A percentile compares a stretch with the other conserved stretches of the same genome.
Conservation (phyloP, 179 eudicot species). For the Sideroxylon spinosum region DNA sequence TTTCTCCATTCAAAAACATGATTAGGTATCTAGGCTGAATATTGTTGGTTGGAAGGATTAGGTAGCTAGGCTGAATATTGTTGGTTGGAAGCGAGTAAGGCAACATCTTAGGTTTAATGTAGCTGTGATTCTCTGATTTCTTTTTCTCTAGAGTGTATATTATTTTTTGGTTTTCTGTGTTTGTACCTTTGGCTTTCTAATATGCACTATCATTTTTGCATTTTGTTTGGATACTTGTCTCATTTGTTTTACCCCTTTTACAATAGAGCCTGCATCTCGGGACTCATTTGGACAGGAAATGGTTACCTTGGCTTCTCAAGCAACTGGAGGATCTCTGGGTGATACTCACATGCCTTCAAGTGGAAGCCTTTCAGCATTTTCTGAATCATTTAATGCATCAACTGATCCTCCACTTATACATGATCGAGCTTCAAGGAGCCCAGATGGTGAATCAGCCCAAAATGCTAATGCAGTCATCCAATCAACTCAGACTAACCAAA, state of each 20-base stretch:
- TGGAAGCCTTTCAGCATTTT: constrained; percentile 29
- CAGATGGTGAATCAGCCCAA: constrained; percentile 33
- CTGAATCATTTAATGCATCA: constrained; percentile 30
- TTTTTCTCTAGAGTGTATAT: background rate
- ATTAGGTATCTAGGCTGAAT: too few relatives aligned
- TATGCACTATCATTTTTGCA: background rate
- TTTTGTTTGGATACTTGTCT: background rate
- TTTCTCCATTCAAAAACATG: too few relatives aligned
- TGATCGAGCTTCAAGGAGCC: constrained; percentile 30
- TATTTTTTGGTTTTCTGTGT: background rate
- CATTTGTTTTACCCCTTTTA: background rate
- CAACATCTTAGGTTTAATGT: too few relatives aligned
- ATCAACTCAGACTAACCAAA: constrained; percentile 38
- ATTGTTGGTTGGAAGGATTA: too few relatives aligned
- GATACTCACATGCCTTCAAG: constrained; percentile 26
- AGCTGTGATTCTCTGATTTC: too few relatives aligned
- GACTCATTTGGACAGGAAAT: constrained; percentile 43
- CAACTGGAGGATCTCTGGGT: constrained; percentile 25
- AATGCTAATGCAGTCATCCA: constrained; percentile 30
- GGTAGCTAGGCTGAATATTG: too few relatives aligned
- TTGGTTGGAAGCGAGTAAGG: too few relatives aligned
- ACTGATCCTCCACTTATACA: constrained; percentile 39
- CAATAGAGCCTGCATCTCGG: constrained; percentile 31
- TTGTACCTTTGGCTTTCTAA: background rate
- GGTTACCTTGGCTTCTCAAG: constrained; percentile 43